Evolutionary conservation across 305 asterid species (phyloP), one percentile per base, ranked within the genome.

Genomic region (Salvia sclarea): DNA sequence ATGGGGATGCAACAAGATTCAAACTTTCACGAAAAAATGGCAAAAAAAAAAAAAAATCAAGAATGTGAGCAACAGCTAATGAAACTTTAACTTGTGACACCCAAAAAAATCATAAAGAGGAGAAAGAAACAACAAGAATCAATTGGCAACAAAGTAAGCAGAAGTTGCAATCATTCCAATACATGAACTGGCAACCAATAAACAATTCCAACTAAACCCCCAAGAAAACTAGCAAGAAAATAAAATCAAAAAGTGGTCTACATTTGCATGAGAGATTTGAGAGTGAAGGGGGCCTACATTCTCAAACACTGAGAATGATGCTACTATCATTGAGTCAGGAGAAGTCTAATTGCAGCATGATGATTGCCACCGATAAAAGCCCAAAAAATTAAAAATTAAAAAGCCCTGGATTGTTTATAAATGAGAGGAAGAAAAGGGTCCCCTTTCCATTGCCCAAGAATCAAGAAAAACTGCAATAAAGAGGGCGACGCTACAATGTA

Each of bases 261-360:
- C 47, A 76, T 54, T 69, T 65, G 72, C 84, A 70, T 54, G 78
- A 67, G 68, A 38, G 75, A n/a, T n/a, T n/a, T n/a, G n/a, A n/a
- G n/a, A n/a, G n/a, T n/a, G 10, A 41, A 56, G 8, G n/a, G 68
- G 69, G 48, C 79, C 76, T 70, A 70, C 78, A 68, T 75, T 68
- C 50, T 59, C 37, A 41, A 68, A 28, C 73, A 61, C 40, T 52
- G 52, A 4, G 40, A 79, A 67, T 53, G 76, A 69, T 44, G 38
- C 60, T 45, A 12, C 14, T 7, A 63, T 62, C 48, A 69, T 61
- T 53, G 75, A 53, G 64, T 43, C 49, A 56, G 61, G 35, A 40
- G 68, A 70, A 61, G 28, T 40, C 73, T 14, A 76, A 65, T 30
- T 68, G 65, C 45, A 67, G 8, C 48, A 58, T 61, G 38, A 68